Percentiles rank a stretch among this genome's conserved stretches.
phyloP scores from a whole-genome alignment of 148 eudicot genomes.

The Fallopia convolvulus region DNA sequence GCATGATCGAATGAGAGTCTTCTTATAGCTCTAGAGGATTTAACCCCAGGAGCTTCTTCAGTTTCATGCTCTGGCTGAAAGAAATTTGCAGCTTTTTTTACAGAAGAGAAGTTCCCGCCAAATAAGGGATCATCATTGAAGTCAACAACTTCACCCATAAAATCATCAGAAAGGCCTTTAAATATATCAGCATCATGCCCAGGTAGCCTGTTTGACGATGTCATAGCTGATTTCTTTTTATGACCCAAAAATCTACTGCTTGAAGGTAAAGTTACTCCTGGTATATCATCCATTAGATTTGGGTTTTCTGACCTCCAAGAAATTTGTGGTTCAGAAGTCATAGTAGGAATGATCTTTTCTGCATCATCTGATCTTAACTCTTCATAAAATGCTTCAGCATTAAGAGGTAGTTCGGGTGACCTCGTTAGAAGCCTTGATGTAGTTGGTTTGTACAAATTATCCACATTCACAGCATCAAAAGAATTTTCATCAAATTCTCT shows the following conservation, averaged over 20 bases:
- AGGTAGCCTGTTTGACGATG: slow-evolving; percentile 20
- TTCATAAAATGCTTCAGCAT: slow-evolving; percentile 25
- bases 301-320: slow-evolving; percentile 20
- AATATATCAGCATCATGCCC: slow-evolving; percentile 20
- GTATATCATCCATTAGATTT: slow-evolving; percentile 21
- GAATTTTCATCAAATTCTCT: slow-evolving; percentile 24
- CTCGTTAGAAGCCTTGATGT: slow-evolving; percentile 24
- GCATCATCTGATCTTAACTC: slow-evolving; percentile 21
- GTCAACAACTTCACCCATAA: slow-evolving; percentile 67
- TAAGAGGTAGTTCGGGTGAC: slow-evolving; percentile 22
- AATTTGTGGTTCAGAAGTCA: slow-evolving; percentile 18
- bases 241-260: slow-evolving; percentile 24
- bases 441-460: slow-evolving; percentile 20
- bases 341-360: slow-evolving; percentile 18
- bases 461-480: slow-evolving; percentile 25
- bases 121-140: slow-evolving; percentile 26
- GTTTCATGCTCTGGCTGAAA: slow-evolving; percentile 24
- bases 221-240: slow-evolving; percentile 20
- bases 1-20: slow-evolving; percentile 32
- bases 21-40: slow-evolving; percentile 30
- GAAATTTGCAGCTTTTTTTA: slow-evolving; percentile 22
- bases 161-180: slow-evolving; percentile 30
- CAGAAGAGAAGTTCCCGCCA: slow-evolving; percentile 26
- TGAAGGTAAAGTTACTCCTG: slow-evolving; percentile 20
- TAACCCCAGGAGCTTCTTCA: slow-evolving; percentile 26